These are phyloP conservation scores for Phalaenopsis hybrid DNA, from an alignment of 116 monocot genomes.

Conservation along the genomic window DNA sequence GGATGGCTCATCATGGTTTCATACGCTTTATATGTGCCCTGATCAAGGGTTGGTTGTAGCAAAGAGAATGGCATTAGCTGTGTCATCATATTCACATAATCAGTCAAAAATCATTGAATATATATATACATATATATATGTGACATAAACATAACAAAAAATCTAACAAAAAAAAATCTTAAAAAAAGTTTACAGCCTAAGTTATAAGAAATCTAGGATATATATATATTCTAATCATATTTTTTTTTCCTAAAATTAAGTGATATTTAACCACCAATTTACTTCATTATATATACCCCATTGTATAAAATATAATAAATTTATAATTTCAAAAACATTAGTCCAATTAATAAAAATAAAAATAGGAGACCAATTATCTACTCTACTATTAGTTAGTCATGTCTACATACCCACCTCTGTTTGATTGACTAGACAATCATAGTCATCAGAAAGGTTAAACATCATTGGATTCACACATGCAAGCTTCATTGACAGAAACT, in stretches of 20 bases:
- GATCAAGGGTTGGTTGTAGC: slow-evolving; percentile 7
- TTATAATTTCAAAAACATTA: too few relatives aligned
- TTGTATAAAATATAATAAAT: too few relatives aligned
- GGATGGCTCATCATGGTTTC: background rate
- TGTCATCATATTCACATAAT: background rate
- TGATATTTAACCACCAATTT: too few relatives aligned
- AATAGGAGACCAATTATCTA: too few relatives aligned
- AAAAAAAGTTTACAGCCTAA: background rate
- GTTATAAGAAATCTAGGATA: background rate
- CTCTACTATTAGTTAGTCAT: background rate
- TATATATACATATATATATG: background rate
- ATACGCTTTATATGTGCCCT: background rate
- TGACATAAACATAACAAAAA: too few relatives aligned
- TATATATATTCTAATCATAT: background rate
- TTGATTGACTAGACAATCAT: slow-evolving; percentile 13
- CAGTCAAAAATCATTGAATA: background rate
- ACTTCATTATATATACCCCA: too few relatives aligned
- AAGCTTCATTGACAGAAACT: slow-evolving; percentile 53
- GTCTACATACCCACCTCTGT: slow-evolving; percentile 14
- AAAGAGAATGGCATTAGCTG: slow-evolving; percentile 14
- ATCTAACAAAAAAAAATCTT: too few relatives aligned
- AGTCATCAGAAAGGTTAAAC: slow-evolving; percentile 14
- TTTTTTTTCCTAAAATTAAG: too few relatives aligned
- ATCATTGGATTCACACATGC: slow-evolving; percentile 20
- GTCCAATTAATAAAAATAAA: too few relatives aligned